A percentile compares a stretch with the other conserved stretches of the same genome.
Evolutionary conservation across 2,329 filamentous ascomycete species (phyloP).

Genomic region (Zalaria sp.): DNA sequence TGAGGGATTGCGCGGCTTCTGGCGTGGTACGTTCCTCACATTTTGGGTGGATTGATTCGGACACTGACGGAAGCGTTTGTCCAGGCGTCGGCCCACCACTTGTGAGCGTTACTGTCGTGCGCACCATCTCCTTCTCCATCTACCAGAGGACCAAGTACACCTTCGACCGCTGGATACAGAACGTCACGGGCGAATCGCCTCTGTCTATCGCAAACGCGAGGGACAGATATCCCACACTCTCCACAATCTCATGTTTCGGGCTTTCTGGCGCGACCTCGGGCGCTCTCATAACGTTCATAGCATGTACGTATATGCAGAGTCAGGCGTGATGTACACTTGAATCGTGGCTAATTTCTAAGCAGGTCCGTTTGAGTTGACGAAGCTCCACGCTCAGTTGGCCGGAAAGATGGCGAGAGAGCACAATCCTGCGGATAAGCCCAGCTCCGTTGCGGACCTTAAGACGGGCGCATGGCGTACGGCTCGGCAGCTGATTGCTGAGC

Average conservation of each 20-base stretch:
- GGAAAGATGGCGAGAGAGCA: constrained; percentile 49
- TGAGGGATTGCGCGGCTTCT: constrained; percentile 36
- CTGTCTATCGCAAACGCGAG: constrained; percentile 56
- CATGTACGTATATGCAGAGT: constrained; percentile 37
- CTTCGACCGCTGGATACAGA: constrained; percentile 56
- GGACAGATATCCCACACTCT: constrained; percentile 57
- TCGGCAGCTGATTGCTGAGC: constrained; percentile 60
- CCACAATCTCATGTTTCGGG: constrained; percentile 63
- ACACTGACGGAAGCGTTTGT: neutral
- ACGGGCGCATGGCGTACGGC: constrained; percentile 40
- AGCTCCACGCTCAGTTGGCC: constrained; percentile 74
- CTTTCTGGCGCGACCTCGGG: constrained; percentile 67
- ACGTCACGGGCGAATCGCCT: constrained; percentile 52
- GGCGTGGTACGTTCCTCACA: constrained; percentile 32
- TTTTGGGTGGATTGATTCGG: neutral
- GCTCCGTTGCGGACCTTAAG: constrained; percentile 7
- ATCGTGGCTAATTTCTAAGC: neutral
- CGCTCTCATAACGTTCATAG: constrained; percentile 64
- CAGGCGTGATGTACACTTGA: constrained; percentile 1
- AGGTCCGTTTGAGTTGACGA: constrained; percentile 81
- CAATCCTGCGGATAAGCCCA: constrained; percentile 3
- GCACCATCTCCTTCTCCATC: constrained; percentile 65
- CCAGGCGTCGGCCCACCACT: constrained; percentile 66
- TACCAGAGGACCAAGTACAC: constrained; percentile 66
- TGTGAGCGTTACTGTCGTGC: constrained; percentile 61